A percentile compares a stretch with the other conserved stretches of the same genome.
Evolutionary conservation across 2,329 filamentous ascomycete species (phyloP).

Genomic region (Fusarium musae): DNA sequence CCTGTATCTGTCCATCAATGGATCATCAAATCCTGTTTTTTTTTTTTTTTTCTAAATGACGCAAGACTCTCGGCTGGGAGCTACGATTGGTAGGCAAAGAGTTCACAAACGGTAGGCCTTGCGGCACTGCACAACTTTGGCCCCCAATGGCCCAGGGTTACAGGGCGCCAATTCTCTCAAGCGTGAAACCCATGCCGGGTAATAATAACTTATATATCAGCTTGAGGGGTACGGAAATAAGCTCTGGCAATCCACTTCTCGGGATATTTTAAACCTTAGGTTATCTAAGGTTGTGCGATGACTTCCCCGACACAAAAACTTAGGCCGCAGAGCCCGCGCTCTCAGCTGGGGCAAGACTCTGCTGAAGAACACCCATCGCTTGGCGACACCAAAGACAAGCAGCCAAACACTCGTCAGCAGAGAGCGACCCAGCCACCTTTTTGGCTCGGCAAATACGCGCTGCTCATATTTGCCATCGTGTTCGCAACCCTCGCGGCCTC

Average conservation of each 20-base stretch:
- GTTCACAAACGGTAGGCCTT: neutral
- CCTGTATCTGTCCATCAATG: neutral
- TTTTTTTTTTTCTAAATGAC: neutral
- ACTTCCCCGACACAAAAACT: neutral
- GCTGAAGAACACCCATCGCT: neutral
- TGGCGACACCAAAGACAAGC: rapidly evolving
- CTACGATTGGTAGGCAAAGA: neutral
- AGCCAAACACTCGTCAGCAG: neutral
- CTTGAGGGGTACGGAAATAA: too few species aligned
- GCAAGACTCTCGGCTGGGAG: neutral
- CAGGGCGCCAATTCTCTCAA: neutral
- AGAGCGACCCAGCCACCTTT: rapidly evolving
- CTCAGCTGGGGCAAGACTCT: too few species aligned
- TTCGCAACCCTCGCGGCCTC: rapidly evolving
- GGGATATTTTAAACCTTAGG: neutral
- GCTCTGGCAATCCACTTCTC: neutral
- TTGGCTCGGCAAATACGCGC: neutral
- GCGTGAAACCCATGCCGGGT: too few species aligned
- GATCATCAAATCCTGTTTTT: too few species aligned
- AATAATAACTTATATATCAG: too few species aligned
- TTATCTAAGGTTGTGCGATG: neutral
- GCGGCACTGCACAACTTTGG: neutral
- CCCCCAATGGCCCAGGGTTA: neutral
- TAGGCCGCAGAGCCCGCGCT: neutral
- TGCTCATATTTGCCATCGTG: rapidly evolving